Conservation (phyloP, 2,329 filamentous ascomycete species). For the Ustulina deusta region DNA sequence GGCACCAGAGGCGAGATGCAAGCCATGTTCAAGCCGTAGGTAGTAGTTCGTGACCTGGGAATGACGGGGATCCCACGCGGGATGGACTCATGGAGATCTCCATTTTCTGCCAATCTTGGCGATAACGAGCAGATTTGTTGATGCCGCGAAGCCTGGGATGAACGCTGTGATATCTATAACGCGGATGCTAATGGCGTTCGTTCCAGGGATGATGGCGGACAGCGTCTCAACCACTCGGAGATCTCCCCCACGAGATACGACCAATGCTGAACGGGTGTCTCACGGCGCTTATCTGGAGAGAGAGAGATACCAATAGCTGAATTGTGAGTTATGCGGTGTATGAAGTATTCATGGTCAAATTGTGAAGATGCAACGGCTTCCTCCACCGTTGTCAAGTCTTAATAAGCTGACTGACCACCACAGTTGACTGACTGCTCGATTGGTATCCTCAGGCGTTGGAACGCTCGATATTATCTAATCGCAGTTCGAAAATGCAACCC, state of each 20-base stretch:
- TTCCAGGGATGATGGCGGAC: neutral
- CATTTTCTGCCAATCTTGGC: neutral
- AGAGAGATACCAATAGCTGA: neutral
- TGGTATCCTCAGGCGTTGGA: neutral
- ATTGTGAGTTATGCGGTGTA: neutral
- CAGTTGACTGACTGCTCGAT: neutral
- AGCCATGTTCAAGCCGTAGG: neutral
- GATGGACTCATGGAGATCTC: neutral
- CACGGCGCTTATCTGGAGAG: neutral
- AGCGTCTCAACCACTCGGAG: neutral
- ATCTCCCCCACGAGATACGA: neutral
- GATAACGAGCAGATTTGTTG: conserved; percentile 4
- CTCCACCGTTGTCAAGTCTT: neutral
- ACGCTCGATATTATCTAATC: neutral
- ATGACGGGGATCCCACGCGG: neutral
- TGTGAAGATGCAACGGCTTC: neutral
- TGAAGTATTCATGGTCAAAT: neutral
- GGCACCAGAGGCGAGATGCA: neutral
- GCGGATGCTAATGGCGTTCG: conserved; percentile 1
- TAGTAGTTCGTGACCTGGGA: neutral
- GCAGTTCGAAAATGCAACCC: neutral
- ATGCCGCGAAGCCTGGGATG: neutral
- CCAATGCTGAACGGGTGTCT: neutral
- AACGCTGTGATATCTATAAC: conserved; percentile 13
- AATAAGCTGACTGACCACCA: neutral